Evolutionary conservation across 306 rosid species (phyloP).

Genomic region (Glycine latifolia): DNA sequence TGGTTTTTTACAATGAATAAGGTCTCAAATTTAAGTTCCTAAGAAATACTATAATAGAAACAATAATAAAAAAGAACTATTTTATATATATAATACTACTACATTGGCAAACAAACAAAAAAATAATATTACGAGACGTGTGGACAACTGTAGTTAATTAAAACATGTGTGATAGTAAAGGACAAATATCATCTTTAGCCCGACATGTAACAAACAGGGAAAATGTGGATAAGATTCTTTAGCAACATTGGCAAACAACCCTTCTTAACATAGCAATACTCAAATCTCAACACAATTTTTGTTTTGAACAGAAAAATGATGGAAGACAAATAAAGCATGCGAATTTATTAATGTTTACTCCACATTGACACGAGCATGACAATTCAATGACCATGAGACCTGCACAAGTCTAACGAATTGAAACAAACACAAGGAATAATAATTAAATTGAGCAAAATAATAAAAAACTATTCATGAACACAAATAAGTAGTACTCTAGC

Average conservation of each 20-base stretch:
- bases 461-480: neutral
- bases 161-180: neutral
- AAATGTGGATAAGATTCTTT: conserved; percentile 27
- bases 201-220: conserved; percentile 10
- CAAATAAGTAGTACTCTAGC: conserved; percentile 30
- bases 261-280: neutral
- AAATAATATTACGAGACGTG: neutral
- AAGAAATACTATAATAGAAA: too few relatives aligned
- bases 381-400: conserved; percentile 17
- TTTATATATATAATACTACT: neutral
- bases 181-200: conserved; percentile 37
- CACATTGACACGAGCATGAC: conserved; percentile 26
- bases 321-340: neutral
- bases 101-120: too few relatives aligned
- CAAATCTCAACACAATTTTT: neutral
- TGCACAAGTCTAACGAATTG: conserved; percentile 33
- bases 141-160: neutral
- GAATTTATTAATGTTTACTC: conserved; percentile 26
- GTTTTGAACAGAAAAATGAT: neutral
- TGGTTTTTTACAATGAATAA: neutral
- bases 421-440: conserved; percentile 5
- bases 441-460: neutral
- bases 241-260: conserved; percentile 14
- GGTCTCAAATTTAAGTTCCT: too few relatives aligned
- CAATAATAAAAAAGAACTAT: too few relatives aligned